phyloP scores from a whole-genome alignment of 306 rosid genomes.

The Rubus idaeus region DNA sequence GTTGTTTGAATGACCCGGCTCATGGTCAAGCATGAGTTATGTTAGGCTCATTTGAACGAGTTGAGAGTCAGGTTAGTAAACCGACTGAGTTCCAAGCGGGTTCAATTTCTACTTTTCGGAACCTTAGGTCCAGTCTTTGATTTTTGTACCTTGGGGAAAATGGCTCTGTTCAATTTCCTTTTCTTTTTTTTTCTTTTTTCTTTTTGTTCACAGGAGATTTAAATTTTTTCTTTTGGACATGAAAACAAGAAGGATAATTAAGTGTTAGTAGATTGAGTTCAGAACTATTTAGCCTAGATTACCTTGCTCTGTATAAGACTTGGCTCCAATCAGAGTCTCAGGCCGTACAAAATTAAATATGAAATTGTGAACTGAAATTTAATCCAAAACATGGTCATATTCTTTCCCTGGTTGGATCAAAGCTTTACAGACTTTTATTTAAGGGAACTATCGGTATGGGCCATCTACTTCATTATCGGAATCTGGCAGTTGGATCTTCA shows the following conservation, averaged over 20 bases:
- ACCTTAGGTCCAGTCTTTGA: neutral
- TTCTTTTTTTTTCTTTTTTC: neutral
- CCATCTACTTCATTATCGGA: neutral
- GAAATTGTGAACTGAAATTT: neutral
- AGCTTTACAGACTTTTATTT: neutral
- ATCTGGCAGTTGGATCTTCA: neutral
- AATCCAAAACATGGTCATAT: neutral
- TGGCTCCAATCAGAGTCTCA: neutral
- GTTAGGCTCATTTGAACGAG: slow-evolving; percentile 31
- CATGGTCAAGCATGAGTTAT: slow-evolving; percentile 18
- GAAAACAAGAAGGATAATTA: neutral
- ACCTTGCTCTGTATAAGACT: neutral
- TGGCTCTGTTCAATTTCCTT: neutral
- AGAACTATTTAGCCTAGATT: neutral
- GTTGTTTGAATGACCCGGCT: slow-evolving; percentile 16
- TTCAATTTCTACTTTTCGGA: neutral
- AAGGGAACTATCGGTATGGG: neutral
- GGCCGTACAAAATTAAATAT: neutral
- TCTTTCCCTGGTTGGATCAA: neutral
- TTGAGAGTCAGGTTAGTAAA: slow-evolving; percentile 28
- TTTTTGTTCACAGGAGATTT: neutral
- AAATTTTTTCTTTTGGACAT: neutral
- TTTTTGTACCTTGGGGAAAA: neutral
- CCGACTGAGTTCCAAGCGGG: slow-evolving; percentile 17
- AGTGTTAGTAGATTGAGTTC: neutral